A percentile compares a stretch with the other conserved stretches of the same genome.
These are phyloP conservation scores for Hemileccinum rubropunctum DNA, from an alignment of 768 basidiomycete species.

Conservation along the genomic window DNA sequence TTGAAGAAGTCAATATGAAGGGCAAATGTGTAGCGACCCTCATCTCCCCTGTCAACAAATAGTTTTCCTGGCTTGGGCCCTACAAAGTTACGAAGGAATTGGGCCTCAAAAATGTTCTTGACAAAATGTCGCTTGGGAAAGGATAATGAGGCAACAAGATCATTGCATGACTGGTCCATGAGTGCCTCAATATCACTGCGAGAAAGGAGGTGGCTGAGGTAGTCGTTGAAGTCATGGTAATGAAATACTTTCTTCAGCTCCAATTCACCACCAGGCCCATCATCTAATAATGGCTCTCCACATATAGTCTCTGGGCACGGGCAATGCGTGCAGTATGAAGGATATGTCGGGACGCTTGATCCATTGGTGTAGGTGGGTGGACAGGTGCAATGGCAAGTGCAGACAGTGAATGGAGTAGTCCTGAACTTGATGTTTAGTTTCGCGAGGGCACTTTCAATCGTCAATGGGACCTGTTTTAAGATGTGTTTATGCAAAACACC, in stretches of 20 bases:
- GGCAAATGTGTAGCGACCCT: slow-evolving; percentile 32
- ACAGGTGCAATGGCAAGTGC: slow-evolving; percentile 5
- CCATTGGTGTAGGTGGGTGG: background rate
- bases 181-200: background rate
- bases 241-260: slow-evolving; percentile 1
- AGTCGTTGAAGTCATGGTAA: slow-evolving; percentile 13
- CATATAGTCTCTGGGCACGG: too few relatives aligned
- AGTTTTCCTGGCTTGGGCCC: slow-evolving; percentile 16
- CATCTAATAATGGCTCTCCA: too few relatives aligned
- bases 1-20: slow-evolving; percentile 38
- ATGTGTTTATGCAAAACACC: background rate
- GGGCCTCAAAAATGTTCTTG: slow-evolving; percentile 13
- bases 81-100: slow-evolving; percentile 27
- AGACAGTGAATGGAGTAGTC: background rate
- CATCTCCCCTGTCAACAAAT: slow-evolving; percentile 12
- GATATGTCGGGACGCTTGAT: background rate
- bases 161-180: background rate
- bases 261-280: too few relatives aligned
- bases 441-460: background rate
- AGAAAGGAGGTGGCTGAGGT: background rate
- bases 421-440: background rate
- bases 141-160: background rate
- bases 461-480: background rate
- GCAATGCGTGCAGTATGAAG: background rate
- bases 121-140: background rate